These are phyloP conservation scores for Filobasidium wieringae DNA, from an alignment of 768 basidiomycete genomes.

Conservation along the genomic window DNA sequence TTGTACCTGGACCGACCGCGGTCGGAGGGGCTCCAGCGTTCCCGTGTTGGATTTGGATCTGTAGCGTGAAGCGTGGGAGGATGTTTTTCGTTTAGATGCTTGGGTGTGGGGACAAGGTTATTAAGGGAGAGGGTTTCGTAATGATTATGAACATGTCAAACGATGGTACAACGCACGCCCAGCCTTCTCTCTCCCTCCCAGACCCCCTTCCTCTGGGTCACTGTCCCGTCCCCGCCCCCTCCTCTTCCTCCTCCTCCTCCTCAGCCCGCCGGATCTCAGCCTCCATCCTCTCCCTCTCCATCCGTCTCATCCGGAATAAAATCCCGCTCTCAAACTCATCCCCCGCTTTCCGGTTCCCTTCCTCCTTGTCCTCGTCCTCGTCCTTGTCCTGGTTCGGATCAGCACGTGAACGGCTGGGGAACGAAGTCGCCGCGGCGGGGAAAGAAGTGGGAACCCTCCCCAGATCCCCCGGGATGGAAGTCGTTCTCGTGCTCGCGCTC, in stretches of 20 bases:
- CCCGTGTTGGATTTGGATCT: no score
- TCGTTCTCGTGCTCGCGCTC: background rate
- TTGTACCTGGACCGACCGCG: slow-evolving; percentile 9
- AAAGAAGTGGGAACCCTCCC: background rate
- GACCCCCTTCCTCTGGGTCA: no score
- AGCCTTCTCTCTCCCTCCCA: no score
- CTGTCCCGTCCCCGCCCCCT: no score
- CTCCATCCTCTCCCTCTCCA: slow-evolving; percentile 30
- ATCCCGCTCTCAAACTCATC: slow-evolving; percentile 35
- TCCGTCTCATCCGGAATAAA: slow-evolving; percentile 26
- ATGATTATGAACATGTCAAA: no score
- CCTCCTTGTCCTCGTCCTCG: slow-evolving; percentile 3
- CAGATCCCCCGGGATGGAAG: background rate
- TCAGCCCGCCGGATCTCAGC: slow-evolving; percentile 29
- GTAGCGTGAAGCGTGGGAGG: no score
- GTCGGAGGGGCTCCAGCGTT: no score
- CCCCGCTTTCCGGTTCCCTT: slow-evolving; percentile 12
- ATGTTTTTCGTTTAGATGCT: no score
- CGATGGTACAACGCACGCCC: no score
- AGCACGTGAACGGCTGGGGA: no score
- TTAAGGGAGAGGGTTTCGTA: no score
- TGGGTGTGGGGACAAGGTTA: no score
- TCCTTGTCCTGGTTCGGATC: slow-evolving; percentile 10
- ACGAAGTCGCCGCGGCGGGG: background rate
- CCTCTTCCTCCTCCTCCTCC: slow-evolving; percentile 20